Evolutionary conservation across 129 eudicot genomes (phyloP).

Genomic region (Escallonia herrerae): DNA sequence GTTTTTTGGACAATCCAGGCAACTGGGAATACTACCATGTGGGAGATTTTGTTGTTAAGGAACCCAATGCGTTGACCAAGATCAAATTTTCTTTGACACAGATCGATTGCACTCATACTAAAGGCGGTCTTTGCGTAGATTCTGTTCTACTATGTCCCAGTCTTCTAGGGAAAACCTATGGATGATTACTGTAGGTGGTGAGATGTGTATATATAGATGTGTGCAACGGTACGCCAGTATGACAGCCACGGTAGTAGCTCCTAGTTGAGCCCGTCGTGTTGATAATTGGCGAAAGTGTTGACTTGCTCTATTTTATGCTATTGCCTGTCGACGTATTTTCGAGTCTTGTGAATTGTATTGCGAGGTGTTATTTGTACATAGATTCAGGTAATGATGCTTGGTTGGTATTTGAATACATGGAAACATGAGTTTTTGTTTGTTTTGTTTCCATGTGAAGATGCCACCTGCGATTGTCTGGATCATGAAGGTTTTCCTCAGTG

Average conservation of each 20-base stretch:
- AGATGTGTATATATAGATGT: constrained; percentile 1
- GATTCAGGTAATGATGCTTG: background rate
- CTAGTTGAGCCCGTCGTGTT: background rate
- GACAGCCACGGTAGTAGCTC: background rate
- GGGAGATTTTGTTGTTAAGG: constrained; percentile 75
- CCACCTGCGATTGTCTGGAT: background rate
- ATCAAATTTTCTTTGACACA: constrained; percentile 70
- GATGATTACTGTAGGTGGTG: constrained; percentile 16
- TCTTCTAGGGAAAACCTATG: constrained; percentile 35
- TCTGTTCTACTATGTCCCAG: constrained; percentile 72
- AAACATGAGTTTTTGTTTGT: background rate
- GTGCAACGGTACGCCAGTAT: background rate
- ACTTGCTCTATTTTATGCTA: too few species aligned
- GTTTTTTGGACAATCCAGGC: constrained; percentile 53
- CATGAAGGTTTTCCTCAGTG: too few species aligned
- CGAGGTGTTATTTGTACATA: constrained; percentile 14
- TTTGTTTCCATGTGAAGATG: background rate
- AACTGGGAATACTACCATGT: constrained; percentile 71
- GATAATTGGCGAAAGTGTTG: too few species aligned
- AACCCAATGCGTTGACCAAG: constrained; percentile 33
- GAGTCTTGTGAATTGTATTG: background rate
- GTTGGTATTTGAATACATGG: too few species aligned
- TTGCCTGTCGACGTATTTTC: background rate
- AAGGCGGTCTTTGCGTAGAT: constrained; percentile 83
- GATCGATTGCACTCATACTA: constrained; percentile 92